A percentile compares a stretch with the other conserved stretches of the same genome.
Conservation (phyloP, 805 yeast species). For the Lipomyces lipofer region DNA sequence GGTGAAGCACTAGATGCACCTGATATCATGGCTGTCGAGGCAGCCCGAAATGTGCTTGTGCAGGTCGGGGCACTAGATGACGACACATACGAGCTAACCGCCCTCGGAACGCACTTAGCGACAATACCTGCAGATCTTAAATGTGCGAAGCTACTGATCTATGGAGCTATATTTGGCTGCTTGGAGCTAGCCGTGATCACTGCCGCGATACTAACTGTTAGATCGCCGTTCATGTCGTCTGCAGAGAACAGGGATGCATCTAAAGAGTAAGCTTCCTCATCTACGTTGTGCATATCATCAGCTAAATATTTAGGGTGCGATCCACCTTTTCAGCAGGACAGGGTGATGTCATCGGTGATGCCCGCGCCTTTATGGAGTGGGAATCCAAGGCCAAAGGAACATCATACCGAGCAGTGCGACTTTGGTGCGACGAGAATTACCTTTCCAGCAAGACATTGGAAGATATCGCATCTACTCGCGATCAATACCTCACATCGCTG, state of each 20-base stretch:
- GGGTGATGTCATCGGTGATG: constrained; percentile 77
- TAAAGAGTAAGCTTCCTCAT: constrained; percentile 40
- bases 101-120: constrained; percentile 77
- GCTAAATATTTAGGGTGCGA: constrained; percentile 22
- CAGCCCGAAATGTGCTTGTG: constrained; percentile 54
- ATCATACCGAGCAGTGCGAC: constrained; percentile 32
- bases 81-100: constrained; percentile 54
- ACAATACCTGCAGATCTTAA: constrained; percentile 80
- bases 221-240: constrained; percentile 68
- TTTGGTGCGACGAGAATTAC: constrained; percentile 56
- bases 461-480: constrained; percentile 69
- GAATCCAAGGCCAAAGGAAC: constrained; percentile 32
- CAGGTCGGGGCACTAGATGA: constrained; percentile 72
- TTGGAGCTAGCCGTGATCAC: constrained; percentile 73
- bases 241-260: constrained; percentile 65
- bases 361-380: constrained; percentile 60
- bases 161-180: constrained; percentile 81
- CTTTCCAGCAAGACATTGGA: constrained; percentile 64
- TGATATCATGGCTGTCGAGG: constrained; percentile 48
- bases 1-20: constrained; percentile 84
- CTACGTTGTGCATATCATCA: constrained; percentile 35
- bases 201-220: constrained; percentile 74
- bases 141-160: constrained; percentile 77
- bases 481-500: constrained; percentile 68
- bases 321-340: constrained; percentile 43